Evolutionary conservation across 768 basidiomycete genomes (phyloP).

Genomic region (Termitomyces sp.): DNA sequence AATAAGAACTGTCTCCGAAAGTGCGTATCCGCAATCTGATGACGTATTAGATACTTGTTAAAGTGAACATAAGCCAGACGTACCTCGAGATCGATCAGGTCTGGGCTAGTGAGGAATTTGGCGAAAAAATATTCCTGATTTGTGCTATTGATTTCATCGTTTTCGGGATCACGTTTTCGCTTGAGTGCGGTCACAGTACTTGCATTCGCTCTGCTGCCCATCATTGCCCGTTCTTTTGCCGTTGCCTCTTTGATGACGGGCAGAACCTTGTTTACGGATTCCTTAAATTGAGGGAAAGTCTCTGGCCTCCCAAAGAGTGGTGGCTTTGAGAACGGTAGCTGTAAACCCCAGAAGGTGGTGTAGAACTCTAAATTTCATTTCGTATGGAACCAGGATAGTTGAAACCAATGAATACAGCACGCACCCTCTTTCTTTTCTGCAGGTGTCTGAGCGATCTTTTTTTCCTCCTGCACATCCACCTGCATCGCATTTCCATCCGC

Average conservation of each 20-base stretch:
- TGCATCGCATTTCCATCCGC: constrained; percentile 50
- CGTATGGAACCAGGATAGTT: background rate
- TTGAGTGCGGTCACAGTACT: constrained; percentile 38
- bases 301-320: constrained; percentile 53
- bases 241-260: constrained; percentile 83
- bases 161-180: constrained; percentile 59
- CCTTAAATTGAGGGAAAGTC: constrained; percentile 60
- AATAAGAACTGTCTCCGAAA: constrained; percentile 93
- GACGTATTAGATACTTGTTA: background rate
- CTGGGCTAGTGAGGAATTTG: constrained; percentile 86
- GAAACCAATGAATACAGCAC: background rate
- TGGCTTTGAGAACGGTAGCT: constrained; percentile 80
- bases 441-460: constrained; percentile 21
- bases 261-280: constrained; percentile 65
- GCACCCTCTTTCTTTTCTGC: constrained; percentile 62
- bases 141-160: constrained; percentile 46
- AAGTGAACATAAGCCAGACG: constrained; percentile 10
- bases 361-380: constrained; percentile 57
- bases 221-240: constrained; percentile 82
- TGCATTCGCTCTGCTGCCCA: constrained; percentile 58
- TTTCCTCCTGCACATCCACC: constrained; percentile 42
- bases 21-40: constrained; percentile 79
- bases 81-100: constrained; percentile 85
- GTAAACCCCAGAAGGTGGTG: constrained; percentile 85
- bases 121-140: constrained; percentile 79